Evolutionary conservation across 805 yeast genomes (phyloP).

Genomic region (Kodamaea leandrae): DNA sequence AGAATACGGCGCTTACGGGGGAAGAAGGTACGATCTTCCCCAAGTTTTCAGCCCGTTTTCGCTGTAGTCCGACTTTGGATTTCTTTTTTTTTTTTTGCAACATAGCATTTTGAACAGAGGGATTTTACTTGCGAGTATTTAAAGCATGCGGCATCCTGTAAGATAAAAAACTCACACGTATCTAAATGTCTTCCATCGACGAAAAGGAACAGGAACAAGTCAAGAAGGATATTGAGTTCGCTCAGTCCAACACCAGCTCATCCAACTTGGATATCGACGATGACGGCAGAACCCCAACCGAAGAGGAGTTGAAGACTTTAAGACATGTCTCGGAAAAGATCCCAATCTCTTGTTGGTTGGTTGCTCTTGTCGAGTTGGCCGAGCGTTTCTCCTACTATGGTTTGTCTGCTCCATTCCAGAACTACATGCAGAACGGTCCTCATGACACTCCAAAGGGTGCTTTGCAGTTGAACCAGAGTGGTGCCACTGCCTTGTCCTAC

Average conservation of each 20-base stretch:
- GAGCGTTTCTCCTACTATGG: constrained; percentile 85
- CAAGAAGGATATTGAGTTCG: not conserved
- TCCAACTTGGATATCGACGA: constrained; percentile 16
- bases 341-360: constrained; percentile 58
- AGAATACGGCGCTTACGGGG: not conserved
- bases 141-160: not conserved
- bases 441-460: constrained; percentile 47
- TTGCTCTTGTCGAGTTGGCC: constrained; percentile 71
- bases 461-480: constrained; percentile 54
- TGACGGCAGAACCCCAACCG: constrained; percentile 49
- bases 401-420: constrained; percentile 70
- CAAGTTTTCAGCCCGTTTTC: no score
- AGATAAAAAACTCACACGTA: not conserved
- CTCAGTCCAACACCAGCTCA: not conserved
- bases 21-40: no score
- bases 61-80: not conserved
- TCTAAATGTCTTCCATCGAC: not conserved
- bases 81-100: not conserved
- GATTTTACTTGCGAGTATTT: no score
- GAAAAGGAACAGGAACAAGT: not conserved
- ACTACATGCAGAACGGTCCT: constrained; percentile 67
- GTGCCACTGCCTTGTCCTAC: constrained; percentile 71
- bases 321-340: constrained; percentile 51
- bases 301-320: constrained; percentile 49
- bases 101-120: no score